Conservation (phyloP, 345 rosid species). For the Carallia pectinifolia region DNA sequence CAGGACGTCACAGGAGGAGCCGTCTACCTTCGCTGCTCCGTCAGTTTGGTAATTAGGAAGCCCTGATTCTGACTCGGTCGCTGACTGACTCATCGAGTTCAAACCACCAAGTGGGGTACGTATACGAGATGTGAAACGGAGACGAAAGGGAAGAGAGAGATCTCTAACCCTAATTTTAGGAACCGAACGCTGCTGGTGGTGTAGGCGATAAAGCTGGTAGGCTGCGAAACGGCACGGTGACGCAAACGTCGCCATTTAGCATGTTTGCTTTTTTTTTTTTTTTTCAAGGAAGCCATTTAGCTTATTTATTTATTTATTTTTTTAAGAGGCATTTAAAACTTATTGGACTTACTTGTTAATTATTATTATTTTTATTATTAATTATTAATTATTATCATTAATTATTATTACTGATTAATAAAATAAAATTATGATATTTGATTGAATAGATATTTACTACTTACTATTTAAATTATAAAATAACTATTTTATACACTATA, state of each 20-base stretch:
- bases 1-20: conserved; percentile 42
- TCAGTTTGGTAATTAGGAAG: conserved; percentile 13
- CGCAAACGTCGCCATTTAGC: background rate
- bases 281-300: too few species aligned
- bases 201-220: background rate
- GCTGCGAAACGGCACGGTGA: background rate
- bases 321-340: too few species aligned
- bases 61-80: conserved; percentile 16
- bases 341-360: too few species aligned
- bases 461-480: too few species aligned
- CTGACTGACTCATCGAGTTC: conserved; percentile 42
- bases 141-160: background rate
- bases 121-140: background rate
- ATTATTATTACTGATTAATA: too few species aligned
- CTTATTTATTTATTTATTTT: too few species aligned
- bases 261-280: too few species aligned
- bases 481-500: too few species aligned
- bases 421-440: too few species aligned
- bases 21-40: conserved; percentile 19
- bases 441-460: too few species aligned
- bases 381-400: too few species aligned
- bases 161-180: conserved; percentile 2
- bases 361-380: too few species aligned
- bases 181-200: background rate
- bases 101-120: conserved; percentile 3